Evolutionary conservation across 805 yeast species (phyloP), one percentile per base, ranked within the genome.

Genomic region (Saccharomycopsis amapae): DNA sequence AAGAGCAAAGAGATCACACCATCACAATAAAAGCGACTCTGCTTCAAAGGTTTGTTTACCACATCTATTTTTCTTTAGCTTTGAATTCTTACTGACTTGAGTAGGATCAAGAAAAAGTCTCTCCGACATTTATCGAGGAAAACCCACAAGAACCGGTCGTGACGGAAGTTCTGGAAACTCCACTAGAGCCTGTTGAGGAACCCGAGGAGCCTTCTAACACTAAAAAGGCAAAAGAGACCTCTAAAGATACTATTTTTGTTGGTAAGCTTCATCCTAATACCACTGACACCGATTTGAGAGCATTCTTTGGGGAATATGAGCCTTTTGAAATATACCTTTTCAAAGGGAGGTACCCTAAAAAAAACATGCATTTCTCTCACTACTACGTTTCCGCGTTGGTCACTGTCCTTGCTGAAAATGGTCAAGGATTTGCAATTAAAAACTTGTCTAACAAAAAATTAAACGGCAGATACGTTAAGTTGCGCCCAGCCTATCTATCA

Each of bases 331-430:
- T 76, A 33, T 71, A 68, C 58, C 65, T 76, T 36, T 72, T 68
- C 55, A 71, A 67, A 54, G 66, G 66, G 33, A 64, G 62, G 38
- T 53, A 57, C 33, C 55, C 53, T 40, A 50, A 54, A 45, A 55
- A 57, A 35, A 53, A 53, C 26, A 54, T 56, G 34, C 56, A 55
- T 44, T 60, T 67, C 49, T 61, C 60, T 25, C 66, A 63, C 39
- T 63, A 64, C 37, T 54, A 61, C 43, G 69, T 70, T 12, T 70
- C 73, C 42, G 86, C 85, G 42, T 70, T 72, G 63, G 73, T 69
- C 42, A 73, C 69, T 40, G 62, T 73, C 47, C 65, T 67, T 15
- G 65, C 66, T n/a, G 69, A 62, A 2, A 65, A 59, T 17, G 69
- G 70, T 2, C 55, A 75, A 31, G 61, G 62, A 3, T 62, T 61